Evolutionary conservation across 108 stramenopile genomes (phyloP).

Genomic region (Skeletonema tropicum): DNA sequence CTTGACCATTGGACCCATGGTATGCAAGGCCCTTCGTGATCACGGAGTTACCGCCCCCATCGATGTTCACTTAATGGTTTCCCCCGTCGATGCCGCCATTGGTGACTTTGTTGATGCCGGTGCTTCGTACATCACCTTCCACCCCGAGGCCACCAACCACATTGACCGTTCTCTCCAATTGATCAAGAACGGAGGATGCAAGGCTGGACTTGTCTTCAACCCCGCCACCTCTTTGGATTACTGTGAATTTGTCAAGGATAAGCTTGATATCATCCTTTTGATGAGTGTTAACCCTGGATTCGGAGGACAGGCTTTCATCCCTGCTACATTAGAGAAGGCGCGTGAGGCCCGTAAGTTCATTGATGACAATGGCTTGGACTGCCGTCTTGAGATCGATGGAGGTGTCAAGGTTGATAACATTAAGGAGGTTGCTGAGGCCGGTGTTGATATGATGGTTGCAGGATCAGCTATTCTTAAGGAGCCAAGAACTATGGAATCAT

Average conservation of each 20-base stretch:
- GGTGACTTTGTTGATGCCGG: conserved; percentile 94
- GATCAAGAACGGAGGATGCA: conserved; percentile 95
- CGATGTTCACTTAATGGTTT: conserved; percentile 99
- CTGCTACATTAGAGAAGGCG: conserved; percentile 90
- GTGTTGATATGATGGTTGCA: conserved; percentile 99
- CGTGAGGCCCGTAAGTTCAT: conserved; percentile 94
- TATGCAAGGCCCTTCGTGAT: conserved; percentile 97
- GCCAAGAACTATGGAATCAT: conserved; percentile 94
- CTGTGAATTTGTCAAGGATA: conserved; percentile 92
- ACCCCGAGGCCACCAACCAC: conserved; percentile 96
- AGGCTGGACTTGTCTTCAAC: conserved; percentile 98
- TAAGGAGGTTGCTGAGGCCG: conserved; percentile 95
- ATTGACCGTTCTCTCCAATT: conserved; percentile 95
- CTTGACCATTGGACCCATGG: conserved; percentile 98
- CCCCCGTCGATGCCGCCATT: conserved; percentile 95
- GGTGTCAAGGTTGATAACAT: conserved; percentile 94
- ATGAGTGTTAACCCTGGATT: conserved; percentile 99
- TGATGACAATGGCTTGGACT: conserved; percentile 94
- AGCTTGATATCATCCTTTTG: conserved; percentile 97
- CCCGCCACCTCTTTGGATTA: conserved; percentile 92
- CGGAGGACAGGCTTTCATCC: conserved; percentile 97
- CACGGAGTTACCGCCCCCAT: conserved; percentile 98
- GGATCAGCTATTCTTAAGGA: conserved; percentile 96
- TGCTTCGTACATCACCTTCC: conserved; percentile 98
- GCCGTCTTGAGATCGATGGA: conserved; percentile 97